These are phyloP conservation scores for Fusarium sacchari DNA, from an alignment of 2,329 filamentous ascomycete genomes.

Conservation along the genomic window DNA sequence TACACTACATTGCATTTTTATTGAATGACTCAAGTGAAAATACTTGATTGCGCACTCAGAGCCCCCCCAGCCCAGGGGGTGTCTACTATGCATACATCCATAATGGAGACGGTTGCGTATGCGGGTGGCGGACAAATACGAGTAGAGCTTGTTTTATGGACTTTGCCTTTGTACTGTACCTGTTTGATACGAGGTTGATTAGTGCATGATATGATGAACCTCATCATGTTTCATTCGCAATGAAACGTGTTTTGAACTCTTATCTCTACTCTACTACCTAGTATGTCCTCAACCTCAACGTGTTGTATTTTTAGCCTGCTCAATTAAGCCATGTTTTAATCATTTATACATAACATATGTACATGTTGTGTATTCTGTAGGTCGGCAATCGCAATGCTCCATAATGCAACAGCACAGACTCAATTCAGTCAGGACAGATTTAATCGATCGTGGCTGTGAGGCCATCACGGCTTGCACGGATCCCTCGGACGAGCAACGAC, in stretches of 20 bases:
- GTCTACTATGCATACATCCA: neutral
- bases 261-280: no score
- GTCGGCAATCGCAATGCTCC: neutral
- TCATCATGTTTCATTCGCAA: conserved; percentile 28
- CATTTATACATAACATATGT: neutral
- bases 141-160: conserved; percentile 24
- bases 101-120: conserved; percentile 33
- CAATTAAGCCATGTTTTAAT: neutral
- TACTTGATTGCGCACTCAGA: conserved; percentile 6
- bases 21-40: conserved; percentile 7
- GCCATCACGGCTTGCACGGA: conserved; percentile 2
- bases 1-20: neutral
- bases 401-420: neutral
- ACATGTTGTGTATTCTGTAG: no score
- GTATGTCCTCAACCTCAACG: neutral
- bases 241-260: conserved; percentile 25
- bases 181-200: conserved; percentile 30
- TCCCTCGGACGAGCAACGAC: conserved; percentile 14
- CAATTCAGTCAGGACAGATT: neutral
- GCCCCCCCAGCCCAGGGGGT: neutral
- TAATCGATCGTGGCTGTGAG: conserved; percentile 17
- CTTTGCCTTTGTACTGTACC: no score
- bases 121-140: conserved; percentile 24
- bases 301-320: conserved; percentile 19
- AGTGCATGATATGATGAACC: conserved; percentile 24